These are phyloP conservation scores for Lizanozyma gosingica DNA, from an alignment of 1,139 yeast species.

Conservation along the genomic window DNA sequence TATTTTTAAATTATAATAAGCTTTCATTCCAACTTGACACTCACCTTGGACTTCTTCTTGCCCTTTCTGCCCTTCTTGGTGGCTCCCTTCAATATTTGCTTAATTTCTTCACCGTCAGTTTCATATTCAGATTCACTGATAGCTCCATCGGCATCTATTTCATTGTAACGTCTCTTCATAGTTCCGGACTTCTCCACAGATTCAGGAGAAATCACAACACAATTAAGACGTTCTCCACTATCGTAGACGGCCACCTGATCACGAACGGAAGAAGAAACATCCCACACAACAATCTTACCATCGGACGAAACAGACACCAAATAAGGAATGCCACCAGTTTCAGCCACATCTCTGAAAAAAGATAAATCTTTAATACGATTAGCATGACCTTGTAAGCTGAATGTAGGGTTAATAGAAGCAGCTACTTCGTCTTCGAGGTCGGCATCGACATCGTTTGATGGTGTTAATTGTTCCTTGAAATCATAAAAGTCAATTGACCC, in stretches of 20 bases:
- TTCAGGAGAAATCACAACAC: slow-evolving; percentile 74
- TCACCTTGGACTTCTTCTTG: slow-evolving; percentile 21
- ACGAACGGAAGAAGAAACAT: slow-evolving; percentile 36
- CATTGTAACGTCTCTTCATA: slow-evolving; percentile 56
- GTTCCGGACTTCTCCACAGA: slow-evolving; percentile 62
- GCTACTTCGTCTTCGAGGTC: slow-evolving; percentile 21
- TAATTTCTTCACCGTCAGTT: slow-evolving; percentile 50
- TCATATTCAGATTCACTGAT: slow-evolving; percentile 60
- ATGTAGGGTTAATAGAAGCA: slow-evolving; percentile 35
- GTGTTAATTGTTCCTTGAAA: slow-evolving; percentile 21
- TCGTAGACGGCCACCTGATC: slow-evolving; percentile 89
- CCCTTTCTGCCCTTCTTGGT: slow-evolving; percentile 35
- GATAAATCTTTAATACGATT: slow-evolving; percentile 75
- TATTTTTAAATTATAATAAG: background rate
- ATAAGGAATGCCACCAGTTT: slow-evolving; percentile 31
- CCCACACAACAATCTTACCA: slow-evolving; percentile 90
- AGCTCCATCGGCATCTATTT: slow-evolving; percentile 20
- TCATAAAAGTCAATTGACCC: slow-evolving; percentile 61
- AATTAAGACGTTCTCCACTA: slow-evolving; percentile 88
- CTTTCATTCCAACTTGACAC: background rate
- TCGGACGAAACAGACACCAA: slow-evolving; percentile 85
- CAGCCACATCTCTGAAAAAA: slow-evolving; percentile 35
- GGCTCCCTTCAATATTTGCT: slow-evolving; percentile 31
- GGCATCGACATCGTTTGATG: slow-evolving; percentile 9
- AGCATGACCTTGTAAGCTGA: slow-evolving; percentile 68